These are phyloP conservation scores for Sergeia podlipaevii DNA, from an alignment of 208 protist species.

Conservation along the genomic window DNA sequence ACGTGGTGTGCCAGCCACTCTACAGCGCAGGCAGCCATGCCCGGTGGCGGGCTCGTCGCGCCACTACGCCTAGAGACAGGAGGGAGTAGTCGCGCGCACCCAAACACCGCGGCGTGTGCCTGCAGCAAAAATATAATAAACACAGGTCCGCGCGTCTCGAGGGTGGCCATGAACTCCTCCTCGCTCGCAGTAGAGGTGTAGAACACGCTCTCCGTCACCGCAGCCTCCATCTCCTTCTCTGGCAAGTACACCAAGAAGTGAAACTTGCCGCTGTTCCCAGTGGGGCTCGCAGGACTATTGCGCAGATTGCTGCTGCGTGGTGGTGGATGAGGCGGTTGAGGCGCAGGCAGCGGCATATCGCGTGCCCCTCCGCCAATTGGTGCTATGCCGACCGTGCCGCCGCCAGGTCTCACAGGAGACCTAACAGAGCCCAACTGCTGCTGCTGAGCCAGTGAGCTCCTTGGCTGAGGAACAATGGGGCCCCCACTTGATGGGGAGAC, in stretches of 20 bases:
- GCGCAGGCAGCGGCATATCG: conserved; percentile 3
- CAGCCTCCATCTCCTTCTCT: conserved; percentile 40
- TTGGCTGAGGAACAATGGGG: no score
- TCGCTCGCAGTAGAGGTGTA: conserved; percentile 26
- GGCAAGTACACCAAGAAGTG: conserved; percentile 42
- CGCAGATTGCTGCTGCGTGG: conserved; percentile 6
- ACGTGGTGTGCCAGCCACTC: conserved; percentile 67
- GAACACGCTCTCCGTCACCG: conserved; percentile 47
- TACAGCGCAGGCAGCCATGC: conserved; percentile 22
- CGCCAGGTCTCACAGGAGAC: neutral
- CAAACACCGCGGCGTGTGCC: conserved; percentile 40
- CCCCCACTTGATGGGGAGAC: no score
- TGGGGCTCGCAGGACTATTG: conserved; percentile 1
- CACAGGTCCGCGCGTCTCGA: conserved; percentile 20
- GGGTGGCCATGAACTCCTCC: conserved; percentile 32
- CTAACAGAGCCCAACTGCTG: neutral
- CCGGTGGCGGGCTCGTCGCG: conserved; percentile 9
- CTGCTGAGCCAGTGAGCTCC: neutral
- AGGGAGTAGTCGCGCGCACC: conserved; percentile 45
- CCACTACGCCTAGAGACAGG: neutral
- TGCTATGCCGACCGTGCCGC: conserved; percentile 9
- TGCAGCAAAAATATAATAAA: conserved; percentile 45
- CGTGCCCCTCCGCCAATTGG: conserved; percentile 13
- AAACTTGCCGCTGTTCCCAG: conserved; percentile 8
- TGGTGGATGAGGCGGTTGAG: conserved; percentile 6